Percentiles rank a stretch among this genome's conserved stretches.
These are phyloP conservation scores for Nakaseomyces sp. DNA, from an alignment of 1,139 yeast genomes.

Conservation along the genomic window DNA sequence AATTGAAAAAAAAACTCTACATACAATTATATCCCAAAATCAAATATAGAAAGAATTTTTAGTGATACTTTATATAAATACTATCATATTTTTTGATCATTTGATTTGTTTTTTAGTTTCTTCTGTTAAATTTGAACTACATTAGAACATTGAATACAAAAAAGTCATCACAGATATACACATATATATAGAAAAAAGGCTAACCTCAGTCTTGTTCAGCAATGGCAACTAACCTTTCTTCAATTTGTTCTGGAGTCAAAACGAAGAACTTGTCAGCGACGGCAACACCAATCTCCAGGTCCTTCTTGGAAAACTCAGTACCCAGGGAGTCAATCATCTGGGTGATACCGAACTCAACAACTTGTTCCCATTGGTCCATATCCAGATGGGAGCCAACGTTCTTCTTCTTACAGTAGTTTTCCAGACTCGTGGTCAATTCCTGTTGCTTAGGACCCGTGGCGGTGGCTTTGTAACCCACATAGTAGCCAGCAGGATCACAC, in stretches of 20 bases:
- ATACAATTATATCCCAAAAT: too few relatives aligned
- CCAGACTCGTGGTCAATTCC: conserved; percentile 84
- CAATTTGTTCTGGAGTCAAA: conserved; percentile 78
- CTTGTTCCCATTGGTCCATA: conserved; percentile 80
- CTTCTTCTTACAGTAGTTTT: conserved; percentile 72
- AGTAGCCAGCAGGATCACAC: conserved; percentile 97
- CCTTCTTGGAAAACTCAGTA: conserved; percentile 88
- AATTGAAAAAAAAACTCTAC: too few relatives aligned
- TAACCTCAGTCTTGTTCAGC: conserved; percentile 95
- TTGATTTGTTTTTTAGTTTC: too few relatives aligned
- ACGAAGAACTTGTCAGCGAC: conserved; percentile 56
- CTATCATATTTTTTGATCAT: conserved; percentile 46
- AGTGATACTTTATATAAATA: not conserved
- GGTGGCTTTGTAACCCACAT: conserved; percentile 82
- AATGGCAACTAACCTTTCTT: conserved; percentile 83
- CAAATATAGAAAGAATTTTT: too few relatives aligned
- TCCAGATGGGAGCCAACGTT: conserved; percentile 15
- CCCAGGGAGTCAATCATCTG: conserved; percentile 80
- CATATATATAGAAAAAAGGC: too few relatives aligned
- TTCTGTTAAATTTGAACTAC: too few relatives aligned
- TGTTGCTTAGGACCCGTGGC: conserved; percentile 97
- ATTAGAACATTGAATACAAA: too few relatives aligned
- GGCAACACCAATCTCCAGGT: conserved; percentile 88
- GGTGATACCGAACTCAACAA: conserved; percentile 82
- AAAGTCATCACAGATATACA: too few relatives aligned